These are phyloP conservation scores for Beta macrorhiza DNA, from an alignment of 179 eudicot genomes.

Conservation along the genomic window DNA sequence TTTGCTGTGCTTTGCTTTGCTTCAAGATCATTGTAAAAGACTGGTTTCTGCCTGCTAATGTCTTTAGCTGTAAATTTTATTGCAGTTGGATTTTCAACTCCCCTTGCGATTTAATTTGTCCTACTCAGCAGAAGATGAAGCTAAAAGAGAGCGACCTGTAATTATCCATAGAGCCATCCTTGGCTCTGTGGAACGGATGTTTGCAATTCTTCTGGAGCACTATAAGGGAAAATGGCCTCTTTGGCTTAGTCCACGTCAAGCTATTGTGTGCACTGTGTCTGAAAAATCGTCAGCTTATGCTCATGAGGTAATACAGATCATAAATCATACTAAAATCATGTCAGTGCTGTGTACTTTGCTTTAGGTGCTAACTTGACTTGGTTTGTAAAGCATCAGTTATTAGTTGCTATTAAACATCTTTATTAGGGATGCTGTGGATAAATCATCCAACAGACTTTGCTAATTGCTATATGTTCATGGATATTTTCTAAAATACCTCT, in stretches of 20 bases:
- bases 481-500: not conserved
- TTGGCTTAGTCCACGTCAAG: conserved; percentile 97
- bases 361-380: not conserved
- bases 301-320: conserved; percentile 46
- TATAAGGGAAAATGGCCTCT: conserved; percentile 97
- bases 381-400: not conserved
- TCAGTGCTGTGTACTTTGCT: not conserved
- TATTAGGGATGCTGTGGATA: not conserved
- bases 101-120: conserved; percentile 81
- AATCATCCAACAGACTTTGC: not conserved
- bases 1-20: conserved; percentile 17
- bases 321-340: not conserved
- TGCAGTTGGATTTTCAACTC: conserved; percentile 95
- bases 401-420: not conserved
- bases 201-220: conserved; percentile 94
- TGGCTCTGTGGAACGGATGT: conserved; percentile 95
- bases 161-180: conserved; percentile 94
- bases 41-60: not conserved
- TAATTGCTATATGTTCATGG: not conserved
- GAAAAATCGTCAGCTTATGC: conserved; percentile 78
- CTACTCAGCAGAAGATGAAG: conserved; percentile 92
- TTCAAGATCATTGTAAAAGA: not conserved
- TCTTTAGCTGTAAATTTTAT: conserved; percentile 1
- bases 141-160: conserved; percentile 93
- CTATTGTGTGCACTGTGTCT: conserved; percentile 86